These are phyloP conservation scores for Candida nanaspora DNA, from an alignment of 805 yeast species.

Conservation along the genomic window DNA sequence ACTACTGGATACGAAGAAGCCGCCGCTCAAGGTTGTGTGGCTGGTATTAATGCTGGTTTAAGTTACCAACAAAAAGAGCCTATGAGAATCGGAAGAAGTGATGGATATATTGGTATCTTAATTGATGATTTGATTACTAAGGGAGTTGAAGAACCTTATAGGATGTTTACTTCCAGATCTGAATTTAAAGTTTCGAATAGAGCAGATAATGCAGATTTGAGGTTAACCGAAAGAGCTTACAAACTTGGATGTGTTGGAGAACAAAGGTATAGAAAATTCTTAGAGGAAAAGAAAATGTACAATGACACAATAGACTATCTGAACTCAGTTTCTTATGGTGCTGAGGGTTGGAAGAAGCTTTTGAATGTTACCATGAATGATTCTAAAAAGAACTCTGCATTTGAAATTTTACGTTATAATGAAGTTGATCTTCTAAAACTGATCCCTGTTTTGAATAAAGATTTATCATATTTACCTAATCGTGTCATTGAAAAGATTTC, in stretches of 20 bases:
- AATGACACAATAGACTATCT: conserved; percentile 39
- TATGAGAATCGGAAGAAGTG: conserved; percentile 59
- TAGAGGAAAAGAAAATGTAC: conserved; percentile 36
- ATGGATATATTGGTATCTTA: conserved; percentile 87
- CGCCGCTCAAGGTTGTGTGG: conserved; percentile 91
- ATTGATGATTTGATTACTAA: conserved; percentile 91
- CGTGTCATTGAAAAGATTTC: conserved; percentile 55
- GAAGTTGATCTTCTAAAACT: conserved; percentile 27
- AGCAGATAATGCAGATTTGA: conserved; percentile 87
- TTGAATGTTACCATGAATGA: conserved; percentile 37
- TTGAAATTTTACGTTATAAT: conserved; percentile 60
- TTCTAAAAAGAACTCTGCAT: conserved; percentile 51
- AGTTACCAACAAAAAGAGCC: conserved; percentile 31
- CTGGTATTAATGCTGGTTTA: conserved; percentile 93
- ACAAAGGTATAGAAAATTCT: conserved; percentile 45
- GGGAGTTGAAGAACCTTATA: conserved; percentile 94
- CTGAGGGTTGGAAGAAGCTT: conserved; percentile 54
- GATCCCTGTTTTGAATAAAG: conserved; percentile 29
- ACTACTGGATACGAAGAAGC: conserved; percentile 99
- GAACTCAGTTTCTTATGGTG: conserved; percentile 36
- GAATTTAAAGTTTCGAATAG: conserved; percentile 88
- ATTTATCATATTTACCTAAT: conserved; percentile 24
- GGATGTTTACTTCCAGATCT: conserved; percentile 96
- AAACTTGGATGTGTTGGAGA: conserved; percentile 59
- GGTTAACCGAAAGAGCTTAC: conserved; percentile 69